Evolutionary conservation across 371 early-diverging fungal genomes (phyloP).

Genomic region (Parasitella parasitica): DNA sequence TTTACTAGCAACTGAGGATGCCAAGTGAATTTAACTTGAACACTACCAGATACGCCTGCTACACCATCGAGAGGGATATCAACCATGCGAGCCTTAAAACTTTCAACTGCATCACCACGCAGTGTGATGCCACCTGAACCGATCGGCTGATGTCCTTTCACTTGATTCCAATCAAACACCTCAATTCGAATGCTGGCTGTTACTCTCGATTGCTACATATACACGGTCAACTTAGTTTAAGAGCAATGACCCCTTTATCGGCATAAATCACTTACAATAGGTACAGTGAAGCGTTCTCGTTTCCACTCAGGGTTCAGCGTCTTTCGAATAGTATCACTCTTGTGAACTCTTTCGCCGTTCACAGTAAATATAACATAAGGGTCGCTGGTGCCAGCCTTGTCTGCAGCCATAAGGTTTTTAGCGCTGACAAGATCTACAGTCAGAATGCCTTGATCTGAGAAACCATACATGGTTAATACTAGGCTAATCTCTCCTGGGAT

Average conservation of each 20-base stretch:
- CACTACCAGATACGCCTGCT: slow-evolving; percentile 41
- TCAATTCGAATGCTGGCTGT: slow-evolving; percentile 68
- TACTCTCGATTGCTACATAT: slow-evolving; percentile 49
- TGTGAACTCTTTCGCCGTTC: slow-evolving; percentile 77
- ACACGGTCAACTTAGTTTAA: too few relatives aligned
- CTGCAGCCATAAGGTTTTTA: slow-evolving; percentile 53
- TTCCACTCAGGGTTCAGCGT: slow-evolving; percentile 79
- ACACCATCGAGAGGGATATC: slow-evolving; percentile 47
- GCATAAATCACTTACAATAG: slow-evolving; percentile 52
- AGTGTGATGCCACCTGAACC: slow-evolving; percentile 50
- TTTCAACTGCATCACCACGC: slow-evolving; percentile 41
- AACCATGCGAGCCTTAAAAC: slow-evolving; percentile 33
- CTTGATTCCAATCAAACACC: slow-evolving; percentile 85
- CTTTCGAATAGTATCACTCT: slow-evolving; percentile 78
- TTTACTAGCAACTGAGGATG: slow-evolving; percentile 43
- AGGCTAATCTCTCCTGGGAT: neutral
- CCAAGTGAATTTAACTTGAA: slow-evolving; percentile 43
- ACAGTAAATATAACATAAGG: slow-evolving; percentile 79
- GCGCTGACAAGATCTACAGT: slow-evolving; percentile 49
- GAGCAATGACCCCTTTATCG: too few relatives aligned
- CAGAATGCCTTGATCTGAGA: slow-evolving; percentile 46
- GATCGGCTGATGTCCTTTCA: slow-evolving; percentile 50
- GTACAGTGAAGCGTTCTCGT: slow-evolving; percentile 69
- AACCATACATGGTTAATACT: too few relatives aligned
- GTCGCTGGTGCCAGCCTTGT: slow-evolving; percentile 67